phyloP scores from a whole-genome alignment of 225 moss, liverwort and hornwort genomes.

The Straminergon stramineum region DNA sequence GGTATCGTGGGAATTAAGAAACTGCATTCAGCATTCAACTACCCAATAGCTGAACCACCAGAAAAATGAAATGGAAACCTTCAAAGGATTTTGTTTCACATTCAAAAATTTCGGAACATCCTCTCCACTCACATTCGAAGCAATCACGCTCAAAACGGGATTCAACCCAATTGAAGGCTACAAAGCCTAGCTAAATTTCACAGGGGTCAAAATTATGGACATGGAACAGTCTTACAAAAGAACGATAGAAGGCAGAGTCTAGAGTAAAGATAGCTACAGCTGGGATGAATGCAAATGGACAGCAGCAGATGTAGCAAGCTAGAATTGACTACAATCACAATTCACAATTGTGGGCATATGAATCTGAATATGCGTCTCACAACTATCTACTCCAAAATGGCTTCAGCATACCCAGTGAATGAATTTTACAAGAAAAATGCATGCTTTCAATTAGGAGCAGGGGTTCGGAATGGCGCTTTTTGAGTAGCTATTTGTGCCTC shows the following conservation, averaged over 20 bases:
- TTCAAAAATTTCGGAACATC: neutral
- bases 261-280: neutral
- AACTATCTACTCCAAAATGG: neutral
- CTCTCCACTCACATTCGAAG: neutral
- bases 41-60: neutral
- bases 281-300: neutral
- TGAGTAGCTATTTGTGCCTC: constrained; percentile 25
- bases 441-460: constrained; percentile 14
- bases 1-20: neutral
- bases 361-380: neutral
- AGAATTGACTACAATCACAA: neutral
- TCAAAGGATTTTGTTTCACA: neutral
- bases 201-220: constrained; percentile 15
- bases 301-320: neutral
- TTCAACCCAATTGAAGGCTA: neutral
- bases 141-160: neutral
- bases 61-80: neutral
- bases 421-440: neutral
- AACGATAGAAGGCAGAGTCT: neutral
- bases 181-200: neutral
- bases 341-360: neutral
- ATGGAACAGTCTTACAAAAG: constrained; percentile 15
- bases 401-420: neutral
- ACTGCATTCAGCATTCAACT: neutral
- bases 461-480: constrained; percentile 1